Percentiles rank a stretch among this genome's conserved stretches.
Evolutionary conservation across 768 basidiomycete genomes (phyloP).

Genomic region (Boletus eberwhitei): DNA sequence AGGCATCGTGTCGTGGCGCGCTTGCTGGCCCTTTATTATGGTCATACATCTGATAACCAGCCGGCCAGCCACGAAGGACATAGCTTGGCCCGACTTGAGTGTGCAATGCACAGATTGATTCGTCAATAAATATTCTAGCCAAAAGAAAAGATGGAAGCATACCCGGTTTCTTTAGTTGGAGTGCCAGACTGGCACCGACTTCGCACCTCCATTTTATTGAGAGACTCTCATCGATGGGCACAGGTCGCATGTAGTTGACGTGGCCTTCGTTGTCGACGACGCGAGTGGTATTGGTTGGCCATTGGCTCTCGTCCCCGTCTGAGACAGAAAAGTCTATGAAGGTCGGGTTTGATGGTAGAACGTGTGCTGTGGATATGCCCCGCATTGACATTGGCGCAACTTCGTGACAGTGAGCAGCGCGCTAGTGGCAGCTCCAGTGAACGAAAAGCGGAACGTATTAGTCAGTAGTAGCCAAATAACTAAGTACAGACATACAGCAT

Average conservation of each 20-base stretch:
- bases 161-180: conserved; percentile 50
- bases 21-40: conserved; percentile 63
- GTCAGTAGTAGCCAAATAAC: conserved; percentile 4
- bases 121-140: not conserved
- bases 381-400: conserved; percentile 24
- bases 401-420: not conserved
- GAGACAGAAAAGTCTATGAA: conserved; percentile 59
- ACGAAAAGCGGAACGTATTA: conserved; percentile 6
- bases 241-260: conserved; percentile 67
- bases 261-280: conserved; percentile 56
- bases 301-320: conserved; percentile 52
- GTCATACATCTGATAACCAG: conserved; percentile 67
- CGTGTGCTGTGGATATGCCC: conserved; percentile 9
- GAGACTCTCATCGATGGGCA: conserved; percentile 48
- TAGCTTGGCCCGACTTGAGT: conserved; percentile 43
- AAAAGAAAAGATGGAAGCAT: conserved; percentile 13
- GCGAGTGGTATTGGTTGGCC: conserved; percentile 57
- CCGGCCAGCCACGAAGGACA: conserved; percentile 62
- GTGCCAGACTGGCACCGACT: conserved; percentile 42
- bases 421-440: not conserved
- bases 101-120: not conserved
- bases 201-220: conserved; percentile 56
- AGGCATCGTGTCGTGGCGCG: conserved; percentile 67
- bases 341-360: conserved; percentile 49
- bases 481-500: too few relatives aligned